Base-by-base conservation (phyloP, 2,329 filamentous ascomycete genomes). In the Chalaropsis thielavioides region DNA sequence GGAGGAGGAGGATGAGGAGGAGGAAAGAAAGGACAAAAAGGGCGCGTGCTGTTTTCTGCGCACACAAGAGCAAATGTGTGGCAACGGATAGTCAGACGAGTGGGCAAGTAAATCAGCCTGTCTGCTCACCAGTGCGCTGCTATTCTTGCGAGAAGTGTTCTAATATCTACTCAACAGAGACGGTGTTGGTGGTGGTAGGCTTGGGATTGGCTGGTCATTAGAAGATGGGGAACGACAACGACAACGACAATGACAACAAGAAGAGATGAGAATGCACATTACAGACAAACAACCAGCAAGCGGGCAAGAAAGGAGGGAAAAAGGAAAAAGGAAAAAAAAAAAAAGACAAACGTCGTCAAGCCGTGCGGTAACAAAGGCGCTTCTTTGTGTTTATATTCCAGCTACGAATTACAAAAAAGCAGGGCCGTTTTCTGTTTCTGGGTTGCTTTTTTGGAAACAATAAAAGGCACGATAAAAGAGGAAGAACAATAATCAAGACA, bases 211-310 rank as follows among this genome's bases (percentile, higher is more conserved):
- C 43, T 58, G 38, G 38, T 19, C 59, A 61, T 43, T 61, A 43
- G 43, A 13, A 31, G 19, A n/a, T n/a, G 41, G 17, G 63, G 7
- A 65, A 19, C 41, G 24, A 65, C 59, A 31, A 19, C 43, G 38
- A 51, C 22, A 62, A 17, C 41, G 38, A 64, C 59, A 54, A 61
- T 24, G 38, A 31, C 22, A 56, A 43, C 44, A 43, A 61, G 19
- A 41, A 62, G n/a, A 43, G 44, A 62, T 22, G 27, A 35, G 40
- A 44, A 62, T 27, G 38, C n/a, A 64, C 41, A 64, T 54, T 59
- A 44, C 40, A 31, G 49, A 27, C 27, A 10, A 15, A 6, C 46
- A 27, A 51, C 8, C 61, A 43, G 38, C 31, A 58, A 43, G n/a
- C 40, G 35, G 17, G 7, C 4, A 46, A 17, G 19, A 10, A 41